A percentile compares a stretch with the other conserved stretches of the same genome.
These are phyloP conservation scores for Kokia cookei DNA, from an alignment of 441 rosid genomes.

Conservation along the genomic window DNA sequence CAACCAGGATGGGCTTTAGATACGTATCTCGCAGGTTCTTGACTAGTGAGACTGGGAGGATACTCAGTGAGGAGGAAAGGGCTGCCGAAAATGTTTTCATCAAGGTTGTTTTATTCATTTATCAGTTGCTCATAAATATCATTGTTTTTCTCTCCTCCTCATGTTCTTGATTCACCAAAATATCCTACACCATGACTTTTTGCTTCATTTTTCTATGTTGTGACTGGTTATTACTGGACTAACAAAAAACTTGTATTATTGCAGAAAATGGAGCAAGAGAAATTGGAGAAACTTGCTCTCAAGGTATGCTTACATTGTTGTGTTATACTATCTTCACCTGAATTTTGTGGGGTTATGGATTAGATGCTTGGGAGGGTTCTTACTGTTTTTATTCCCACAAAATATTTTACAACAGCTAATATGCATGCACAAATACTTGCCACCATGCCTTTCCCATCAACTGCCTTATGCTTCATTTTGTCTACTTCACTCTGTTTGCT, in stretches of 20 bases:
- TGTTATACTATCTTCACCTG: background rate
- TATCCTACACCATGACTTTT: background rate
- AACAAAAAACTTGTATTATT: constrained; percentile 6
- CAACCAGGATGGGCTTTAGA: constrained; percentile 44
- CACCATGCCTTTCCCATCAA: background rate
- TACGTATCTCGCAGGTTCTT: constrained; percentile 64
- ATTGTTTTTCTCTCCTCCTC: background rate
- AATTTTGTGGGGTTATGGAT: background rate
- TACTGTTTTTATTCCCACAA: background rate
- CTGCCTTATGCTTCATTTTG: background rate
- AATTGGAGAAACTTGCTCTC: constrained; percentile 79
- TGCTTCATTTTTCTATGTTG: background rate
- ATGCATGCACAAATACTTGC: background rate
- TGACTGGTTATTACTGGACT: background rate
- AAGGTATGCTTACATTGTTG: constrained; percentile 40
- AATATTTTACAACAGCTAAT: background rate
- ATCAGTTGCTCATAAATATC: background rate
- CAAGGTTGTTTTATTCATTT: constrained; percentile 39
- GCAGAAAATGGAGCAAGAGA: constrained; percentile 92
- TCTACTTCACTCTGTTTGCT: background rate
- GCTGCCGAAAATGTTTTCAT: constrained; percentile 93
- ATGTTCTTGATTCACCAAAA: background rate
- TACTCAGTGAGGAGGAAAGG: constrained; percentile 86
- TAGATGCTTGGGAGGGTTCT: background rate
- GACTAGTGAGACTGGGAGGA: constrained; percentile 41